Evolutionary conservation across 768 basidiomycete genomes (phyloP), one percentile per base, ranked within the genome.

Genomic region (Kwoniella heveanensis): DNA sequence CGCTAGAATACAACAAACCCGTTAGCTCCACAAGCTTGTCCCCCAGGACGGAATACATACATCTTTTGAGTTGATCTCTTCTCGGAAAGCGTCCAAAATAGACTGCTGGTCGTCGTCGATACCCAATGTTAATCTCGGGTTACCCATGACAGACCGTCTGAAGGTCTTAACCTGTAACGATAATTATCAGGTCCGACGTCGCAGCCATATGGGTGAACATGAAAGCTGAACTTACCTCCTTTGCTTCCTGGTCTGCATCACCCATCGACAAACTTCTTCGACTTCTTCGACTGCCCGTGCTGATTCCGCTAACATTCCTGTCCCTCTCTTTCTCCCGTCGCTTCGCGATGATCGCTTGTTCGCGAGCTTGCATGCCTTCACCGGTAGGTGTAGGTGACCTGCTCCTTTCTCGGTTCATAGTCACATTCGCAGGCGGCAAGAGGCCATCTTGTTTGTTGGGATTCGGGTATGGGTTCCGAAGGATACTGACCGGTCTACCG

Each of bases 1-100:
- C 90, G 81, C 75, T 80, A 58, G 27, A 57, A 44, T 25, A 25
- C 37, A 32, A 6, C 32, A 32, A 13, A 6, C 5, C 32, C 8
- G 32, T 21, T 9, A n/a, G 26, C 49, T 51, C 25, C 12, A 5
- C 12, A 13, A 22, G 49, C 47, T 48, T 6, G 7, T 19, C 47
- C 6, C n/a, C n/a, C 6, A 5, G 19, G 15, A 9, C 39, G 8
- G 39, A 44, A 10, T 19, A 64, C 77, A 64, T 58, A 79, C 76
- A 32, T 74, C 74, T 4, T 77, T 77, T 21, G 70, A 62, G 37
- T 60, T 68, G 17, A 69, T 67, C 51, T 77, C 79, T 24, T 77
- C 75, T 37, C 65, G 57, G 67, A 80, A 74, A 1, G 76, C 67
- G 19, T 78, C 69, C 32, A 77, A 59, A 32, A 80, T 77, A 10